Percentiles rank a stretch among this genome's conserved stretches.
Conservation (phyloP, 2,329 filamentous ascomycete genomes). For the Nothomitra cinnamomea region DNA sequence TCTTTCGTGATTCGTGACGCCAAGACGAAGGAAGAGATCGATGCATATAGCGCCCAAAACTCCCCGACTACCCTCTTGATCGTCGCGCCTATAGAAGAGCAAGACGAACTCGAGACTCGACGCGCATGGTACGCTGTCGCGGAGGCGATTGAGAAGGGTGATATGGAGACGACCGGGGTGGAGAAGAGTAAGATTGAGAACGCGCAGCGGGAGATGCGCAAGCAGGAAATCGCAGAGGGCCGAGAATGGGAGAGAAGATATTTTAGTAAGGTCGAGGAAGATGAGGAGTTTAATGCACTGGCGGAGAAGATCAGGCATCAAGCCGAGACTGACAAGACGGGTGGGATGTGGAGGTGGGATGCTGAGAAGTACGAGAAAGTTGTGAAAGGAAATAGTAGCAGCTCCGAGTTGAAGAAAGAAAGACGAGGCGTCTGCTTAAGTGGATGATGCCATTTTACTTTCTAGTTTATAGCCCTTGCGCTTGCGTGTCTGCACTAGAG, state of each 20-base stretch:
- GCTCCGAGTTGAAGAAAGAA: background rate
- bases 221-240: constrained; percentile 57
- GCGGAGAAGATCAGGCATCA: constrained; percentile 24
- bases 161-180: constrained; percentile 61
- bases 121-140: constrained; percentile 81
- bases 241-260: constrained; percentile 69
- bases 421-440: background rate
- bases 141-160: constrained; percentile 58
- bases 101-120: constrained; percentile 75
- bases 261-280: constrained; percentile 39
- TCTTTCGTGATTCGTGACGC: constrained; percentile 62
- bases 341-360: constrained; percentile 55
- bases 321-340: constrained; percentile 47
- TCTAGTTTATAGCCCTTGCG: too few species aligned
- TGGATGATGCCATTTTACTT: too few species aligned
- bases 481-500: too few species aligned
- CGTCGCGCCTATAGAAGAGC: constrained; percentile 55
- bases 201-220: constrained; percentile 61
- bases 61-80: constrained; percentile 47
- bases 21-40: constrained; percentile 27
- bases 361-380: constrained; percentile 25
- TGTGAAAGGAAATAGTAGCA: background rate
- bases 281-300: constrained; percentile 25
- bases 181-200: constrained; percentile 88
- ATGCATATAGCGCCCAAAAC: constrained; percentile 42